Evolutionary conservation across 345 rosid species (phyloP), one percentile per base, ranked within the genome.

Genomic region (Luvunga scandens): DNA sequence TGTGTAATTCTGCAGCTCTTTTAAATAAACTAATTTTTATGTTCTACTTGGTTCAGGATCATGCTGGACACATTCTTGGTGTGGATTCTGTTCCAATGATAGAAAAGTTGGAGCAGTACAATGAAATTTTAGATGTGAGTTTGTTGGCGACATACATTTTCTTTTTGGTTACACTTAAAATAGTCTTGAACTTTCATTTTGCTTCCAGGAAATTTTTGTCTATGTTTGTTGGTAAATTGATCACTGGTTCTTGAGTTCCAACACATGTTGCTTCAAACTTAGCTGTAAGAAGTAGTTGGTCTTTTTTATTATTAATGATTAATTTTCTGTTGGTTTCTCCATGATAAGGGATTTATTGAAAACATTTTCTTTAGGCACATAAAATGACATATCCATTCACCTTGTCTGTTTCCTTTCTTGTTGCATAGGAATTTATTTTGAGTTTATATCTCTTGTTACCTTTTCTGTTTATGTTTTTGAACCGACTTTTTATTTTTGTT

Each of bases 11-110:
- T 66, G n/a, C 48, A 59, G 34, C 4, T 71, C 64, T 14, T 33
- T 66, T 55, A 3, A 38, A 45, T 65, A 28, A 39, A 45, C 24
- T 42, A 71, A 60, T 65, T 79, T 73, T 78, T 22, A 71, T 75
- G 18, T 55, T 74, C 61, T 77, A 1, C 81, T 70, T 78, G 81
- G 24, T 77, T 79, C 84, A 95, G 97, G 99, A 95, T 85, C 99
- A 92, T 85, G 97, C 97, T 63, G 97, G 99, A 61, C 98, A 93
- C 82, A 95, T 93, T 78, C 90, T 71, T 88, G 97, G 98, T 71
- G 97, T 93, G 39, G 92, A 95, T 84, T 95, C 99, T 28, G 38
- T 59, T 82, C 93, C 89, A 73, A 95, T 95, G 98, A 85, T 92
- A 69, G 85, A 91, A 75, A 93, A 95, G 85, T 72, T 95, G 88